A percentile compares a stretch with the other conserved stretches of the same genome.
These are phyloP conservation scores for Penicillium sp. DNA, from an alignment of 2,329 filamentous ascomycete species.

Conservation along the genomic window DNA sequence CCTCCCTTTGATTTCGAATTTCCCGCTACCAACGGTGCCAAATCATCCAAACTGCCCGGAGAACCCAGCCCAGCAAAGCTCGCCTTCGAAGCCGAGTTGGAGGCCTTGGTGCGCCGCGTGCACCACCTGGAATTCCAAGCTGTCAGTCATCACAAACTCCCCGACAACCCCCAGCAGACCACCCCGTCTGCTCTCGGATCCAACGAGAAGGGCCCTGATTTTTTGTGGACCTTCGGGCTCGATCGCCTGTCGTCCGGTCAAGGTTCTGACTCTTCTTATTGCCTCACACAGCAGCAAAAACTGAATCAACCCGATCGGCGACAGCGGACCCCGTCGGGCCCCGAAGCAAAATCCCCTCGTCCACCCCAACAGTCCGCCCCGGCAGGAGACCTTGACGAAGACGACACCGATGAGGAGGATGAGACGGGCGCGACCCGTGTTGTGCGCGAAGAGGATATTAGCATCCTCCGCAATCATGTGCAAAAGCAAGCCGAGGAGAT, in stretches of 20 bases:
- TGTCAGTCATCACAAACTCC: constrained; percentile 57
- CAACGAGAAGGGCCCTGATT: constrained; percentile 46
- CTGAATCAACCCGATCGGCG: constrained; percentile 39
- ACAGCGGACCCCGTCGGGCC: constrained; percentile 36
- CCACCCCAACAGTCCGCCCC: constrained; percentile 21
- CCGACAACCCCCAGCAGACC: constrained; percentile 77
- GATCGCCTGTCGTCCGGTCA: constrained; percentile 36
- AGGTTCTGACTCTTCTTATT: constrained; percentile 39
- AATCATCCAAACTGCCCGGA: constrained; percentile 73
- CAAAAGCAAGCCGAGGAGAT: constrained; percentile 93
- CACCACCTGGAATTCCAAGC: constrained; percentile 81
- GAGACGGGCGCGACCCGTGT: constrained; percentile 55
- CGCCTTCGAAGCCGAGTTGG: constrained; percentile 78
- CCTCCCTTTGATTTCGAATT: constrained; percentile 40
- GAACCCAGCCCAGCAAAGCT: constrained; percentile 73
- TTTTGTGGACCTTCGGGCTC: constrained; percentile 37
- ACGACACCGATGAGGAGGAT: constrained; percentile 46
- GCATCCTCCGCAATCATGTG: constrained; percentile 84
- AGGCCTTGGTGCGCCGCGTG: constrained; percentile 74
- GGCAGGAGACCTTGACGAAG: constrained; percentile 34
- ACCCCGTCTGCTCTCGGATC: constrained; percentile 62
- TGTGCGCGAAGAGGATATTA: constrained; percentile 77
- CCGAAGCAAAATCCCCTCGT: constrained; percentile 23
- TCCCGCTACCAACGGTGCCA: constrained; percentile 50
- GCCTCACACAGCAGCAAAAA: constrained; percentile 40